Base-by-base conservation (phyloP, 225 moss, liverwort and hornwort species). In the Polytrichum formosum region DNA sequence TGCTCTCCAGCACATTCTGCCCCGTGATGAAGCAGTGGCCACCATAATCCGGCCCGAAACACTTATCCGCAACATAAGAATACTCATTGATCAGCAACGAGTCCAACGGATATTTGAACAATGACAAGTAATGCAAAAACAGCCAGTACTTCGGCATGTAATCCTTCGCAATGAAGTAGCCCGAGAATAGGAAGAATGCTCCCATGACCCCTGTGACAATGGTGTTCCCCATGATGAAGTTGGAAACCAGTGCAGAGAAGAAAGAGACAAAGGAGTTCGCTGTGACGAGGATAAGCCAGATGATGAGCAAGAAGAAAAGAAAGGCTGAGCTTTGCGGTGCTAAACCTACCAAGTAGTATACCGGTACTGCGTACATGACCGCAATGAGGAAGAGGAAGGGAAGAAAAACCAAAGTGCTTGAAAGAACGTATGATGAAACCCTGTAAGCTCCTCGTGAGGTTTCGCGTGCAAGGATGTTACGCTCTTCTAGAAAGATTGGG, bases 211-310 rank as follows among this genome's bases (percentile, higher is more conserved):
- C 81, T 0, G 82, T 75, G 20, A 83, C 74, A 66, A 92, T 81
- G 1, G 92, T 91, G 18, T 87, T 91, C 0, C 92, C 92, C 81
- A 89, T 87, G 66, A 95, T 92, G 70, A 82, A 91, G 54, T 92
- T 81, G 0, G 92, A 90, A 6, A 92, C 85, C 46, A 95, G 66
- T 7, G 92, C 87, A 25, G 82, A 79, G 79, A 95, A 87, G 79
- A 95, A 92, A 17, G 91, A 79, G 2, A 92, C 90, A 67, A 95
- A 89, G 1, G 91, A 89, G 55, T 95, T 95, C 3, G 92, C 95
- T 21, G 89, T 78, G 8, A 92, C 84, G 0, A 95, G 86, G 26
- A 85, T 86, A 0, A 95, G 74, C 95, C 95, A 95, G 67, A 92
- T 69, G 30, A 89, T 89, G 1, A 95, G 63, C 19, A 87, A 68